These are phyloP conservation scores for Quercus variabilis DNA, from an alignment of 306 rosid species.

Conservation along the genomic window DNA sequence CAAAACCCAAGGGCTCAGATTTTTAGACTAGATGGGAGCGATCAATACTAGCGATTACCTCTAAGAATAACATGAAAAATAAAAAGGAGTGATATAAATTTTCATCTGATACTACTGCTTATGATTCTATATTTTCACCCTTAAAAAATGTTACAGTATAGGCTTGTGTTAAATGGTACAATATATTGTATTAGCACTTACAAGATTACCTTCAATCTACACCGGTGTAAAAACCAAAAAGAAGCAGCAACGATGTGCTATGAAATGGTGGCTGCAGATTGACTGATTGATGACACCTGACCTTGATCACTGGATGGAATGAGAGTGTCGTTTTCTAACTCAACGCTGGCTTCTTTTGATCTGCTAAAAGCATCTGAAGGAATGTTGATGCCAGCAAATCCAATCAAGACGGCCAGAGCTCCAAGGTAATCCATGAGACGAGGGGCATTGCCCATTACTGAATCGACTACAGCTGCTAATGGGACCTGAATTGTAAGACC, in stretches of 20 bases:
- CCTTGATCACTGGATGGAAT: constrained; percentile 18
- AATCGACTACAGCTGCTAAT: constrained; percentile 83
- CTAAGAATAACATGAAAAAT: no score
- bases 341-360: constrained; percentile 36
- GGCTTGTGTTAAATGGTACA: constrained; percentile 1
- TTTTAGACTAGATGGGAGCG: no score
- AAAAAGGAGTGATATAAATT: neutral
- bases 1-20: no score
- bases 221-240: neutral
- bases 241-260: constrained; percentile 16
- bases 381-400: constrained; percentile 81
- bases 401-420: constrained; percentile 76
- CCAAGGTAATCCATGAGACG: constrained; percentile 76
- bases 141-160: neutral
- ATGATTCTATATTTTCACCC: no score
- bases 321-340: constrained; percentile 40
- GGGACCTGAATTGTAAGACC: constrained; percentile 97
- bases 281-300: constrained; percentile 15
- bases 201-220: neutral
- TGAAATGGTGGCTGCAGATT: constrained; percentile 24
- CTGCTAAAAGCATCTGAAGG: constrained; percentile 51
- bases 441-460: constrained; percentile 74
- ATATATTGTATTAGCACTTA: neutral
- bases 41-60: no score
- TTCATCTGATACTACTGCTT: neutral